Evolutionary conservation across 2,329 filamentous ascomycete genomes (phyloP).

Genomic region (Aspergillus felis): DNA sequence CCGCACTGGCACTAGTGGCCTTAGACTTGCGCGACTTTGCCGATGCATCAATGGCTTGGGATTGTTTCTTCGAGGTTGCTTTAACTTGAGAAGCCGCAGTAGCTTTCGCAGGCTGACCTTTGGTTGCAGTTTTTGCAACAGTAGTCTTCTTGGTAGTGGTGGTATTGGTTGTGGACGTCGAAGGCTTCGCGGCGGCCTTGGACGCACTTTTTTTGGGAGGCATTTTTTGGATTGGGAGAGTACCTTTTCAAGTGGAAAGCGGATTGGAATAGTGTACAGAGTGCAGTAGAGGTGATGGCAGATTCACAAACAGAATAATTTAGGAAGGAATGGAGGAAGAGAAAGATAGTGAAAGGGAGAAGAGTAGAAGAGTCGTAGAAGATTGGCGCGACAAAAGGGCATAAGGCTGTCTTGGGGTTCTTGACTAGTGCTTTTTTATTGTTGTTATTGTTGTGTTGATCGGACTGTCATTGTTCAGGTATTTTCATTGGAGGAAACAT

Average conservation of each 20-base stretch:
- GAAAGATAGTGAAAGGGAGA: background rate
- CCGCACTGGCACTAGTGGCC: slow-evolving; percentile 13
- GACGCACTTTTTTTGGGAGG: slow-evolving; percentile 27
- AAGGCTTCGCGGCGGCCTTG: slow-evolving; percentile 17
- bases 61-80: slow-evolving; percentile 13
- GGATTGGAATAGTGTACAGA: background rate
- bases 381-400: background rate
- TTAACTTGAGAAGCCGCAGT: slow-evolving; percentile 24
- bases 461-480: background rate
- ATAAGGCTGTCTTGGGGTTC: background rate
- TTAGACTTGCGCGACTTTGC: slow-evolving; percentile 23
- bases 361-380: background rate
- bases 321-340: background rate
- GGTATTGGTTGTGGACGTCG: slow-evolving; percentile 4
- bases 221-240: slow-evolving; percentile 14
- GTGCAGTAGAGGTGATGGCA: background rate
- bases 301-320: background rate
- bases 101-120: slow-evolving; percentile 20
- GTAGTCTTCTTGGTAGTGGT: slow-evolving; percentile 15
- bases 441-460: background rate
- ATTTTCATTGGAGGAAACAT: background rate
- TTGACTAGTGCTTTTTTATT: background rate
- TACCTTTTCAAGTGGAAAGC: slow-evolving; percentile 1
- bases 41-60: slow-evolving; percentile 13
- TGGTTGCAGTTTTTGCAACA: slow-evolving; percentile 18